phyloP scores from a whole-genome alignment of 441 rosid species.

The Pelargonium citronellum region DNA sequence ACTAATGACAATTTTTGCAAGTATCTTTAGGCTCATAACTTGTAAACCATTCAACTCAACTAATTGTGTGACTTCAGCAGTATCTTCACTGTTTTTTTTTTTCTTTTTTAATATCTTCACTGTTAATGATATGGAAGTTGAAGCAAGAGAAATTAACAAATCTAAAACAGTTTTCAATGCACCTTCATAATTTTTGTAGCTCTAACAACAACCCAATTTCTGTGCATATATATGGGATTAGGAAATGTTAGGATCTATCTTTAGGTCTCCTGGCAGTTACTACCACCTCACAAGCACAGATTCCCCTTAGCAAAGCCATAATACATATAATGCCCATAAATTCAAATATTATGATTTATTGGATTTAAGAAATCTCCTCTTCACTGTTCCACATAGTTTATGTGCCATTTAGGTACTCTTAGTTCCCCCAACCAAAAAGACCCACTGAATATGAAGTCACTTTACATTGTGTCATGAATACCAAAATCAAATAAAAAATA shows the following conservation, averaged over 20 bases:
- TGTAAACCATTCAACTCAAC: not conserved
- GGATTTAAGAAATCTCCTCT: not conserved
- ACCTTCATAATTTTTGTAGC: no score
- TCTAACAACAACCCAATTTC: no score
- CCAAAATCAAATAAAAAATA: not conserved
- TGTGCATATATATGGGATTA: not conserved
- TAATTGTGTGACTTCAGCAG: not conserved
- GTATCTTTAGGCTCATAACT: no score
- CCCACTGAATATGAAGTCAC: not conserved
- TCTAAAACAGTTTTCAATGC: no score
- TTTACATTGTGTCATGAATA: not conserved
- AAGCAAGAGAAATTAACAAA: no score
- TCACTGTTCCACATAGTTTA: not conserved
- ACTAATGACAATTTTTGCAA: not conserved
- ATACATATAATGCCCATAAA: not conserved
- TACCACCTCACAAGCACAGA: constrained; percentile 6
- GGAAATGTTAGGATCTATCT: not conserved
- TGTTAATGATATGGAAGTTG: no score
- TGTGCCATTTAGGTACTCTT: constrained; percentile 2
- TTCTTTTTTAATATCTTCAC: no score
- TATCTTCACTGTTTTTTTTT: not conserved
- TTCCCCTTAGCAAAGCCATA: not conserved
- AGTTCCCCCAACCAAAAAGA: not conserved
- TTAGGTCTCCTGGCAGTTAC: not conserved
- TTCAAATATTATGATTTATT: not conserved